phyloP scores from a whole-genome alignment of 2,329 filamentous ascomycete species.

The Stagonosporopsis rhizophila region DNA sequence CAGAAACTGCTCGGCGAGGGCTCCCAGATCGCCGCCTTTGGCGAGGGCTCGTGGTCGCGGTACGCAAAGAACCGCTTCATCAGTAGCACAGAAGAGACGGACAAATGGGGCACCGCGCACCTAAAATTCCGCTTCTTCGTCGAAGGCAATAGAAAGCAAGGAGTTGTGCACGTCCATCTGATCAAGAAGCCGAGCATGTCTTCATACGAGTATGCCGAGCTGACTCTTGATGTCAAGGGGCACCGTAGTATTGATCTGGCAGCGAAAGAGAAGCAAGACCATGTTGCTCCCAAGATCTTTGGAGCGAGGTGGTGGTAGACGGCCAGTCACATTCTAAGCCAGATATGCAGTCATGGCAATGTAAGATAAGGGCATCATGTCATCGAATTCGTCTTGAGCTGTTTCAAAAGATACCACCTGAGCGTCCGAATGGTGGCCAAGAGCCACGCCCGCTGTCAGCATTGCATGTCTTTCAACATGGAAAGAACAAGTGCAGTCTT shows the following conservation, averaged over 20 bases:
- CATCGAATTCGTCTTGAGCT: too few relatives aligned
- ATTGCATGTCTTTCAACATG: not conserved
- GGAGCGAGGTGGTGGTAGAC: constrained; percentile 46
- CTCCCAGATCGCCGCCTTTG: constrained; percentile 79
- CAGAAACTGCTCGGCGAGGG: constrained; percentile 74
- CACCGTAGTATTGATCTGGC: constrained; percentile 55
- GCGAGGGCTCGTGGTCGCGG: constrained; percentile 80
- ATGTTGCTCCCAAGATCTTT: constrained; percentile 46
- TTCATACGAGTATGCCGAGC: constrained; percentile 79
- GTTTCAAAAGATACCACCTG: too few relatives aligned
- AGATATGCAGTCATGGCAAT: not conserved
- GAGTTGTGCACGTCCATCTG: constrained; percentile 80
- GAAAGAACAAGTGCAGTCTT: not conserved
- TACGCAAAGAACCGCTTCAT: constrained; percentile 73
- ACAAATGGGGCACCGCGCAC: constrained; percentile 79
- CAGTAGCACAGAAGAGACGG: constrained; percentile 70
- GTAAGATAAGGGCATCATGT: too few relatives aligned
- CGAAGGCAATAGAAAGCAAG: constrained; percentile 74
- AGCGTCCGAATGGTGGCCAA: not conserved
- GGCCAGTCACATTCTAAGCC: not conserved
- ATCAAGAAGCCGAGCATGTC: constrained; percentile 68
- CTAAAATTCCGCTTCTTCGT: constrained; percentile 85
- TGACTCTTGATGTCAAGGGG: constrained; percentile 81
- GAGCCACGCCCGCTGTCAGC: not conserved
- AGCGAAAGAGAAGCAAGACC: constrained; percentile 35